Percentiles rank a stretch among this genome's conserved stretches.
Evolutionary conservation across 345 rosid genomes (phyloP).

Genomic region (Brassica napus): Da-Ae NC_063447.1:10306001-10306500

Average conservation of each 20-base stretch:
- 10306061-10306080: constrained; percentile 21
- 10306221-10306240: constrained; percentile 32
- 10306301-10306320: background rate
- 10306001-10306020: constrained; percentile 3
- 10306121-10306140: background rate
- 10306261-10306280: constrained; percentile 10
- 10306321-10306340: background rate
- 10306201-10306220: constrained; percentile 35
- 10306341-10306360: constrained; percentile 18
- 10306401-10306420: constrained; percentile 45
- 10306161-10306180: constrained; percentile 36
- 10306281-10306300: background rate
- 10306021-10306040: constrained; percentile 3
- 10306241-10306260: constrained; percentile 8
- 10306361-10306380: constrained; percentile 23
- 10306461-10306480: constrained; percentile 38
- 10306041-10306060: constrained; percentile 9
- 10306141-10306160: constrained; percentile 1
- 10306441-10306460: constrained; percentile 51
- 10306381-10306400: constrained; percentile 21
- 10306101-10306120: constrained; percentile 18
- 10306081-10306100: background rate
- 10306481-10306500: constrained; percentile 11
- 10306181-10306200: constrained; percentile 33
- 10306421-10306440: constrained; percentile 42